Base-by-base conservation (phyloP, 345 rosid genomes). In the Eucalyptus dawsonii region DNA sequence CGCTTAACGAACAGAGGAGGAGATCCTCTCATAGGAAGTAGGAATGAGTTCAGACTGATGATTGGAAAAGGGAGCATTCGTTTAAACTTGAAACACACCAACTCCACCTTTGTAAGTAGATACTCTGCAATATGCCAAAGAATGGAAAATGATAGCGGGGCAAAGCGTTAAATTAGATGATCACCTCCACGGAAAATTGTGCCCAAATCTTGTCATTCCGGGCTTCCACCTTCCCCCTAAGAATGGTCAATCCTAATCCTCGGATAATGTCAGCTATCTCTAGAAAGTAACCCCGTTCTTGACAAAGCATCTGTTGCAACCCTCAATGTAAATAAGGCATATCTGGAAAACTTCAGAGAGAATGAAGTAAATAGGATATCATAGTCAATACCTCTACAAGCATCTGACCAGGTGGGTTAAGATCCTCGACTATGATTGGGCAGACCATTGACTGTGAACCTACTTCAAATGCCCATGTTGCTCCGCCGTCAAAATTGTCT, bases 401-500 rank as follows among this genome's bases (percentile, higher is more conserved):
- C 96, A 97, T 92, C 92, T 95, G 97, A 83, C 99, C 96, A 89
- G 99, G 99, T 50, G 93, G 93, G 91, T 91, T 96, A 87, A 98
- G 93, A 95, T 98, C 99, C 92, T 98, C 99, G 14, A 98, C 98
- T 27, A 97, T 95, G 86, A 98, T 97, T 86, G 99, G 99, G 88
- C 99, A 97, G 72, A 95, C 92, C 96, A 95, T 91, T 86, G 99
- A 94, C 91, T 93, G 95, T 88, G 99, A 96, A 9, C 98, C 99
- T 76, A 98, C 99, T 94, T 98, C 99, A 88, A 93, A 98, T 80
- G 99, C 99, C 99, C 99, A 96, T 50, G 99, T 98, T 44, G 99
- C 99, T 87, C 99, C 99, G 88, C 99, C 98, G 88, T 94, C 97
- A 86, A 93, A 94, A 91, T 92, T 94, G 87, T 94, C 96, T 89